phyloP scores from a whole-genome alignment of 768 basidiomycete genomes.

The Boletellus ananas region DNA sequence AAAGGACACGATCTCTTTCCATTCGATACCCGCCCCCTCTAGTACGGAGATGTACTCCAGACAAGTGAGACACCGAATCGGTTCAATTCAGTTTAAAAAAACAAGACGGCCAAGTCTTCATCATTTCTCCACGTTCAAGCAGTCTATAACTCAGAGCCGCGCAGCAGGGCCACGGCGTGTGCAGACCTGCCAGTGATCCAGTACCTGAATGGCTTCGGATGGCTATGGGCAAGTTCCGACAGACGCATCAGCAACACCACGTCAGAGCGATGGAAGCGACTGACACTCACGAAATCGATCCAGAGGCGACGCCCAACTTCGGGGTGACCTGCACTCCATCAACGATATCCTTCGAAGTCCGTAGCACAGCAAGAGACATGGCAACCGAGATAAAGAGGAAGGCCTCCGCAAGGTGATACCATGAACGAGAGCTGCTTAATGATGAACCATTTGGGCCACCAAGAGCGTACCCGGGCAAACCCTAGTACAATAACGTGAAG shows the following conservation, averaged over 20 bases:
- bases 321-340: slow-evolving; percentile 43
- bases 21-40: too few relatives aligned
- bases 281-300: slow-evolving; percentile 41
- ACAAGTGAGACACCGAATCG: too few relatives aligned
- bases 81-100: too few relatives aligned
- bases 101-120: too few relatives aligned
- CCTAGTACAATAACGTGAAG: slow-evolving; percentile 1
- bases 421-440: slow-evolving; percentile 5
- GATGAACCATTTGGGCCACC: neutral
- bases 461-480: slow-evolving; percentile 21
- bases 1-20: too few relatives aligned
- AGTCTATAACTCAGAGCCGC: neutral
- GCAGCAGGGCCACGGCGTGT: neutral
- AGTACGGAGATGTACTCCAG: too few relatives aligned
- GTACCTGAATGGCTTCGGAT: neutral
- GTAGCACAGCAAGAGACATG: slow-evolving; percentile 43
- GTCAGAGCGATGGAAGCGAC: neutral
- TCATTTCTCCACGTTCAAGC: too few relatives aligned
- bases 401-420: slow-evolving; percentile 27
- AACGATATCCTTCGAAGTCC: slow-evolving; percentile 39
- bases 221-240: neutral
- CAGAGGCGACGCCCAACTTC: slow-evolving; percentile 39
- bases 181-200: neutral
- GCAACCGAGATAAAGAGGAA: slow-evolving; percentile 26
- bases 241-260: too few relatives aligned